Conservation (phyloP, 192 early-diverging fungal species). For the Entrophospora sp. region DNA sequence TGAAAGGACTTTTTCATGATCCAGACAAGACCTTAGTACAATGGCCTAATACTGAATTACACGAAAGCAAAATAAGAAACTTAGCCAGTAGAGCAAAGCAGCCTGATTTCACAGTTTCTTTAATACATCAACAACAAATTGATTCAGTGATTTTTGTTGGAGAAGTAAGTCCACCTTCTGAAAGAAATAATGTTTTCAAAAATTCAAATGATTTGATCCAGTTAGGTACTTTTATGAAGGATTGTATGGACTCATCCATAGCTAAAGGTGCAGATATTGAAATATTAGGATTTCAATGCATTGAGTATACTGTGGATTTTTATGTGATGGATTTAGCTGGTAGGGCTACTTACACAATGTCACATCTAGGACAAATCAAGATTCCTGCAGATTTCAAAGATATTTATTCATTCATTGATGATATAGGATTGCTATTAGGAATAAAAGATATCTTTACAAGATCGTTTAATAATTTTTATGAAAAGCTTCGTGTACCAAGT, state of each 20-base stretch:
- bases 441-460: not conserved
- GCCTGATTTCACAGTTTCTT: constrained; percentile 5
- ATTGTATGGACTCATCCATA: not conserved
- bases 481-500: not conserved
- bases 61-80: not conserved
- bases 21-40: not conserved
- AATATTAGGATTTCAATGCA: not conserved
- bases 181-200: not conserved
- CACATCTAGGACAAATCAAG: not conserved
- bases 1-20: not conserved
- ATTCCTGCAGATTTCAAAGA: not conserved
- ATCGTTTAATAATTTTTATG: not conserved
- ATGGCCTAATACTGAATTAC: constrained; percentile 3
- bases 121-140: not conserved
- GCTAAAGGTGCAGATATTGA: not conserved
- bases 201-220: not conserved
- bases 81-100: not conserved
- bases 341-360: not conserved
- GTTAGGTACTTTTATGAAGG: not conserved
- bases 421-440: not conserved
- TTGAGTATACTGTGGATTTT: constrained; percentile 1
- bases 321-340: not conserved
- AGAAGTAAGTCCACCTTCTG: not conserved
- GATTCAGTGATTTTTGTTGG: not conserved
- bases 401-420: not conserved